Percentiles rank a stretch among this genome's conserved stretches.
These are phyloP conservation scores for Pugionium dolabratum DNA, from an alignment of 345 rosid genomes.

Conservation along the genomic window DNA sequence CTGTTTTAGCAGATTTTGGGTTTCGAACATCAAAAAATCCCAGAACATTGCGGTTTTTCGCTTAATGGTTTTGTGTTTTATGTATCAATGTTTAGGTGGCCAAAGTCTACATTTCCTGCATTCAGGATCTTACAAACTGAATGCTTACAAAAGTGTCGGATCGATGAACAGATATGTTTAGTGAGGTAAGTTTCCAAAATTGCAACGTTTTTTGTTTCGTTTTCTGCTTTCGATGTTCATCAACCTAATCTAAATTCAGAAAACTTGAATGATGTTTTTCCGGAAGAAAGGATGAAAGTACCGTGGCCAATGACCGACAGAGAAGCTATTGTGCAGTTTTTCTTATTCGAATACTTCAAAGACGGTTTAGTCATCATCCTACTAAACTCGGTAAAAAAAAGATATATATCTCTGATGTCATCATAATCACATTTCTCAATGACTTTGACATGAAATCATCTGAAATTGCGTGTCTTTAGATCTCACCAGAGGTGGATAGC, in stretches of 20 bases:
- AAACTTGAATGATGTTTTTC: constrained; percentile 35
- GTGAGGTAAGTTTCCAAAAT: constrained; percentile 59
- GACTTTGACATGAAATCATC: constrained; percentile 11
- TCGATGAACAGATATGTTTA: constrained; percentile 74
- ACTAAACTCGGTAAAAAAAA: constrained; percentile 63
- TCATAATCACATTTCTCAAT: constrained; percentile 13
- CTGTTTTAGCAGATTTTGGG: not conserved
- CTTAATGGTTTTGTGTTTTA: not conserved
- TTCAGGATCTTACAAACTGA: constrained; percentile 56
- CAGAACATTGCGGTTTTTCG: not conserved
- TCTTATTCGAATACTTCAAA: constrained; percentile 63
- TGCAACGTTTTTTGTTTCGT: not conserved
- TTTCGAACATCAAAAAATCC: not conserved
- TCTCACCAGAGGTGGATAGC: constrained; percentile 61
- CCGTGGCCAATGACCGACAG: constrained; percentile 86
- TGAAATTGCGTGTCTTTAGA: constrained; percentile 45
- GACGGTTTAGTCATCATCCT: constrained; percentile 68
- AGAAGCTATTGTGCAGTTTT: constrained; percentile 77
- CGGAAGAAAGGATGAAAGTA: constrained; percentile 90
- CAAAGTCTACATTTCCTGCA: constrained; percentile 66
- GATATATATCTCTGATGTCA: not conserved
- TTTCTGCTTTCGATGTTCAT: constrained; percentile 18
- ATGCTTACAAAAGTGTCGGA: constrained; percentile 59
- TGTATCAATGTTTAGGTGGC: constrained; percentile 67
- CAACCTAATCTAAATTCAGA: constrained; percentile 37